phyloP scores from a whole-genome alignment of 495 filamentous ascomycete species.

The Oidiodendron maius region DNA sequence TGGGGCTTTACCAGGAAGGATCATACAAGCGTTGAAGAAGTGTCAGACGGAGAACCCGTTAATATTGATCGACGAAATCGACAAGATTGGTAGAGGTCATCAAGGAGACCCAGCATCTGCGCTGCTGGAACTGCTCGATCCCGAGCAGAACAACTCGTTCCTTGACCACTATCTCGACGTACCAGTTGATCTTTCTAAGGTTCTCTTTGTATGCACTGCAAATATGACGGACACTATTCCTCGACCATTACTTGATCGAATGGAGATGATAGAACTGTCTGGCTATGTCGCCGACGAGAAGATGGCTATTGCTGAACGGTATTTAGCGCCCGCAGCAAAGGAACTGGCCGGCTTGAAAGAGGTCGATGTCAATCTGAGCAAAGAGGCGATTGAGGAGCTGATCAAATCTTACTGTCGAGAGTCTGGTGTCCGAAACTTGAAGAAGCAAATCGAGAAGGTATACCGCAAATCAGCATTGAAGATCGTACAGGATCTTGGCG shows the following conservation, averaged over 20 bases:
- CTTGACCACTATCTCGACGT: constrained; percentile 99
- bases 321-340: constrained; percentile 85
- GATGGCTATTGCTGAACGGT: constrained; percentile 94
- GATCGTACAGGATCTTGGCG: constrained; percentile 92
- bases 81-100: constrained; percentile 94
- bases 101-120: constrained; percentile 96
- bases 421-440: constrained; percentile 93
- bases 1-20: constrained; percentile 89
- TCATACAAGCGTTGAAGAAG: constrained; percentile 98
- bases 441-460: constrained; percentile 99
- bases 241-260: constrained; percentile 86
- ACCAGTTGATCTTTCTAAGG: constrained; percentile 94
- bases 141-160: constrained; percentile 96
- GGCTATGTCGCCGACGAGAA: constrained; percentile 98
- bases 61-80: constrained; percentile 94
- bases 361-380: constrained; percentile 76
- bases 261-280: constrained; percentile 96
- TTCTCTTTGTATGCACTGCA: constrained; percentile 97
- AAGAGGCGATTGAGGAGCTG: constrained; percentile 86
- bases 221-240: constrained; percentile 99
- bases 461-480: constrained; percentile 96
- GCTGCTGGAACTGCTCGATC: constrained; percentile 89
- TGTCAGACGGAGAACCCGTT: constrained; percentile 98
- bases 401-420: constrained; percentile 99
- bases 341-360: constrained; percentile 87